phyloP scores from a whole-genome alignment of 768 basidiomycete species.

The Amanita thiersii region DNA sequence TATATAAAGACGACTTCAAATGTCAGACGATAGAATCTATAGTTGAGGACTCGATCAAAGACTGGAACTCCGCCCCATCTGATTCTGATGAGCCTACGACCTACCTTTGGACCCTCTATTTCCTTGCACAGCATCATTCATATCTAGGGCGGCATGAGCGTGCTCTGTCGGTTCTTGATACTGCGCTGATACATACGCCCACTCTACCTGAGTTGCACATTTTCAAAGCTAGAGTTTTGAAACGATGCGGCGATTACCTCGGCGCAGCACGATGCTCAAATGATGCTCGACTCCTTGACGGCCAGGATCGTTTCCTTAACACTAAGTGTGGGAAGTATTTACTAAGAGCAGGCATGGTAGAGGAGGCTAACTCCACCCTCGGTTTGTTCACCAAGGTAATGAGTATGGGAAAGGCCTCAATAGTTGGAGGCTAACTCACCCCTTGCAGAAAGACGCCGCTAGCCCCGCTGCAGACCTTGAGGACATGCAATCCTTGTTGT shows the following conservation, averaged over 20 bases:
- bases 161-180: conserved; percentile 55
- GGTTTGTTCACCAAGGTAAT: conserved; percentile 88
- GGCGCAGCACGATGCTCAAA: conserved; percentile 74
- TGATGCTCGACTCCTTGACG: conserved; percentile 78
- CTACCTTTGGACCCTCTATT: conserved; percentile 94
- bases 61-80: conserved; percentile 14
- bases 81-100: conserved; percentile 56
- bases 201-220: conserved; percentile 88
- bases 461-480: conserved; percentile 75
- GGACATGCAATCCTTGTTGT: conserved; percentile 94
- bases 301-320: conserved; percentile 93
- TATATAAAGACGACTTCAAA: conserved; percentile 65
- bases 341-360: conserved; percentile 70
- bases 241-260: conserved; percentile 73
- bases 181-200: conserved; percentile 78
- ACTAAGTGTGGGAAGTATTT: conserved; percentile 91
- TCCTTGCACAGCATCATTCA: conserved; percentile 85
- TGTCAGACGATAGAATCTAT: conserved; percentile 61
- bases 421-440: not conserved
- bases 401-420: not conserved
- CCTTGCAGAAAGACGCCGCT: conserved; percentile 72
- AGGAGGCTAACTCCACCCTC: conserved; percentile 66
- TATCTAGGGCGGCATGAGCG: conserved; percentile 42
- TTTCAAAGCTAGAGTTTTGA: conserved; percentile 75
- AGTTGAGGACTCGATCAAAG: conserved; percentile 37